A percentile compares a stretch with the other conserved stretches of the same genome.
These are phyloP conservation scores for Orychophragmus violaceus DNA, from an alignment of 345 rosid species.

Conservation along the genomic window DNA sequence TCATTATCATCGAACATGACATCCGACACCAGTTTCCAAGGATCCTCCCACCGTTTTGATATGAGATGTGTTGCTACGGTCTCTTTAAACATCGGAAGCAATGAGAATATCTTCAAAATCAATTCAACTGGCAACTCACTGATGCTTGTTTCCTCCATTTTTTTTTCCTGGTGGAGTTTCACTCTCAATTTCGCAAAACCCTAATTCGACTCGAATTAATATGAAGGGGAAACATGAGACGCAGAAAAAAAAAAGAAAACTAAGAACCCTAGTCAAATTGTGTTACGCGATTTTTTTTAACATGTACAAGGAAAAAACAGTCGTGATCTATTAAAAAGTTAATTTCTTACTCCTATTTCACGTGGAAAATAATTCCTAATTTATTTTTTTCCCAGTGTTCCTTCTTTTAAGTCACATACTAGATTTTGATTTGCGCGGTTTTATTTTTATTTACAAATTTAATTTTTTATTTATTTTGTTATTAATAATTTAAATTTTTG, in stretches of 20 bases:
- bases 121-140: slow-evolving; percentile 15
- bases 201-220: not conserved
- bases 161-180: not conserved
- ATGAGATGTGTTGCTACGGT: not conserved
- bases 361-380: too few relatives aligned
- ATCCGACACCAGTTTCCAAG: not conserved
- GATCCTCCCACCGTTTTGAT: not conserved
- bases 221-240: not conserved
- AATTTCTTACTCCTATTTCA: not conserved
- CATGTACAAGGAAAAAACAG: not conserved
- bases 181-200: not conserved
- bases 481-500: too few relatives aligned
- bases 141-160: not conserved
- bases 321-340: not conserved
- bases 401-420: too few relatives aligned
- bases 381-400: not conserved
- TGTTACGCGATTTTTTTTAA: not conserved
- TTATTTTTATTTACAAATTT: too few relatives aligned
- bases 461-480: too few relatives aligned
- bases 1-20: not conserved
- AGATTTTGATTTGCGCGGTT: too few relatives aligned
- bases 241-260: not conserved
- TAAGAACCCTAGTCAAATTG: not conserved
- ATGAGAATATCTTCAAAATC: slow-evolving; percentile 11
- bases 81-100: not conserved